These are phyloP conservation scores for Colletotrichum incanum DNA, from an alignment of 2,329 filamentous ascomycete species.

Conservation along the genomic window DNA sequence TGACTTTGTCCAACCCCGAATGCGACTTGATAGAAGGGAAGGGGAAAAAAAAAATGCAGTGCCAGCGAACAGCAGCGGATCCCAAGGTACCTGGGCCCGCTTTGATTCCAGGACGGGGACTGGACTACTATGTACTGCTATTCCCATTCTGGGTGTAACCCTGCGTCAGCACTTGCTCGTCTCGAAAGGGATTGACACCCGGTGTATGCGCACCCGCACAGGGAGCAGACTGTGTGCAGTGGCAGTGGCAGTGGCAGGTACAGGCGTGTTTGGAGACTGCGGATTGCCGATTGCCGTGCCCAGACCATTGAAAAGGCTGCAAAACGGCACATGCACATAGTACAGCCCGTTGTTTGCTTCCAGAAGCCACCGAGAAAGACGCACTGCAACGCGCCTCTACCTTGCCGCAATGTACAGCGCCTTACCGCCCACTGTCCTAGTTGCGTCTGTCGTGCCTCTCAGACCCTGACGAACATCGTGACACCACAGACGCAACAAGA, in stretches of 20 bases:
- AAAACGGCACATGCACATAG: too few relatives aligned
- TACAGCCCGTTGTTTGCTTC: background rate
- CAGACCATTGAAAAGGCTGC: background rate
- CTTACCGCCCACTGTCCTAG: constrained; percentile 18
- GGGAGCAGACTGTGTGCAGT: background rate
- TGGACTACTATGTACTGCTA: background rate
- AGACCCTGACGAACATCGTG: too few relatives aligned
- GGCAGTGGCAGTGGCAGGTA: background rate
- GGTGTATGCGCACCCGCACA: background rate
- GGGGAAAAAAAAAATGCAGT: background rate
- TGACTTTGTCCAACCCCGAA: background rate
- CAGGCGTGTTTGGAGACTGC: background rate
- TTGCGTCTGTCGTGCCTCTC: constrained; percentile 16
- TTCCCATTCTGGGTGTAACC: background rate
- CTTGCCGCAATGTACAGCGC: background rate
- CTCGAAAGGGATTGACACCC: background rate
- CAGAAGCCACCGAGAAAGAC: background rate
- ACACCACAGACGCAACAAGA: too few relatives aligned
- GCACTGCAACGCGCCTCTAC: background rate
- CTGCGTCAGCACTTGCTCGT: background rate
- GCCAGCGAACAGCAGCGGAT: background rate
- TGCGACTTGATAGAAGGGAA: background rate
- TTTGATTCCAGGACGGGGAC: constrained; percentile 9
- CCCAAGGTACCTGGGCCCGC: constrained; percentile 9
- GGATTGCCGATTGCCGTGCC: background rate